Evolutionary conservation across 1,284 basidiomycete genomes (phyloP), one percentile per base, ranked within the genome.

Genomic region (Tylopilus sp.): DNA sequence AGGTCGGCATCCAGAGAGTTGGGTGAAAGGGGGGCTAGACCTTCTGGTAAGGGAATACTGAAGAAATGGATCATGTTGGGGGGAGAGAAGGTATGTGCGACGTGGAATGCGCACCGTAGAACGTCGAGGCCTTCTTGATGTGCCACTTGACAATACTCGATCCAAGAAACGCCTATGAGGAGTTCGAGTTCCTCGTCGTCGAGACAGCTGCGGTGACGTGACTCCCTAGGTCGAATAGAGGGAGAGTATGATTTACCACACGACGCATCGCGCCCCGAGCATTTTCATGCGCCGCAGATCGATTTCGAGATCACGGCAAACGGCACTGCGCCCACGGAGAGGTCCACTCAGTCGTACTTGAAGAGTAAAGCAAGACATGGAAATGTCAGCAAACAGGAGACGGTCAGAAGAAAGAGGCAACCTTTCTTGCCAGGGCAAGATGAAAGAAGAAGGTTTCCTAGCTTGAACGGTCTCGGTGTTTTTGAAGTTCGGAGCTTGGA

Each of bases 401-500:
- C 33, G 38, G 38, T 11, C 1, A 12, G 23, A 30, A 43, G 50
- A 36, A 46, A 28, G 40, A 43, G 51, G 61, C 12, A 25, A 84
- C 86, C 82, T 75, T 97, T 94, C 70, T 98, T 99, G 8, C 96
- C 96, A 0, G 96, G 96, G 71, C 95, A 98, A 6, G 91, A 95
- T 3, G 89, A 93, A 26, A 99, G 70, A 40, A 89, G 78, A 30
- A 99, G 67, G 66, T 98, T 98, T n/a, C 96, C 96, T 2, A 97
- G 67, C 31, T 58, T 65, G 21, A 71, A 65, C 25, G 54, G 60
- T 37, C 42, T 51, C 41, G 18, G 28, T 9, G 5, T 13, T 33
- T 34, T 44, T 42, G 54, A 25, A 11, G 49, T 26, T 16, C 55
- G 53, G 34, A 31, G 38, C 33, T 37, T 67, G 41, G 55, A 46